phyloP scores from a whole-genome alignment of 2,329 filamentous ascomycete species.

The Helicocarpus griseus region DNA sequence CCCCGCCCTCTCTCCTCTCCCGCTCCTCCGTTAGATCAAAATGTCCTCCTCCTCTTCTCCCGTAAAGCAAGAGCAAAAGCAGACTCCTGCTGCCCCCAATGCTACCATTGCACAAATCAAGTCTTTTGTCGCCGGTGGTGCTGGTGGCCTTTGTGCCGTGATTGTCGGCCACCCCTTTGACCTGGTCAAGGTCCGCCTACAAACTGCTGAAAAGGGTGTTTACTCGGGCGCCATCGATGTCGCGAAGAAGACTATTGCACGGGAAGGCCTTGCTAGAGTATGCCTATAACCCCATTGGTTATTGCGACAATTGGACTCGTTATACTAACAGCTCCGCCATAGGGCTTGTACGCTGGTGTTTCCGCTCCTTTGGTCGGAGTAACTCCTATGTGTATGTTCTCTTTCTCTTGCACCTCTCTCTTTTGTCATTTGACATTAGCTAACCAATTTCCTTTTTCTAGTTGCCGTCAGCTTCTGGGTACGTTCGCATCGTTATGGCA shows the following conservation, averaged over 20 bases:
- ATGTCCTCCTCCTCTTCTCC: conserved; percentile 25
- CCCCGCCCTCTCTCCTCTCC: conserved; percentile 1
- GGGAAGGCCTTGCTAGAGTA: conserved; percentile 63
- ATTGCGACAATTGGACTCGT: neutral
- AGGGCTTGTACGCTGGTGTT: conserved; percentile 93
- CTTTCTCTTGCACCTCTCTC: conserved; percentile 6
- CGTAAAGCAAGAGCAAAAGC: conserved; percentile 22
- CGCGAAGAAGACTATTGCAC: conserved; percentile 75
- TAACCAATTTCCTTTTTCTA: conserved; percentile 19
- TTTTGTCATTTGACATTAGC: neutral
- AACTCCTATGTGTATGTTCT: conserved; percentile 89
- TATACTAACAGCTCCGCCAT: conserved; percentile 17
- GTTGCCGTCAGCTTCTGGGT: conserved; percentile 60
- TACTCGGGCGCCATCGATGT: conserved; percentile 89
- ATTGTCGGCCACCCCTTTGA: conserved; percentile 95
- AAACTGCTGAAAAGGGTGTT: conserved; percentile 89
- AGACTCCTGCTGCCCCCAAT: conserved; percentile 21
- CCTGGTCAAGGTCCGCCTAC: conserved; percentile 91
- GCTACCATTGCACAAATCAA: conserved; percentile 57
- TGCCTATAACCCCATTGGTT: neutral
- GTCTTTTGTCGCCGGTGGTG: conserved; percentile 79
- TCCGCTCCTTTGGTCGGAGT: conserved; percentile 90
- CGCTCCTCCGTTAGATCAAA: too few species aligned
- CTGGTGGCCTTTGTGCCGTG: conserved; percentile 88
- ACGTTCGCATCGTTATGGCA: conserved; percentile 16